Percentiles rank a stretch among this genome's conserved stretches.
Evolutionary conservation across 495 filamentous ascomycete species (phyloP).

Genomic region (Thozetella sp.): DNA sequence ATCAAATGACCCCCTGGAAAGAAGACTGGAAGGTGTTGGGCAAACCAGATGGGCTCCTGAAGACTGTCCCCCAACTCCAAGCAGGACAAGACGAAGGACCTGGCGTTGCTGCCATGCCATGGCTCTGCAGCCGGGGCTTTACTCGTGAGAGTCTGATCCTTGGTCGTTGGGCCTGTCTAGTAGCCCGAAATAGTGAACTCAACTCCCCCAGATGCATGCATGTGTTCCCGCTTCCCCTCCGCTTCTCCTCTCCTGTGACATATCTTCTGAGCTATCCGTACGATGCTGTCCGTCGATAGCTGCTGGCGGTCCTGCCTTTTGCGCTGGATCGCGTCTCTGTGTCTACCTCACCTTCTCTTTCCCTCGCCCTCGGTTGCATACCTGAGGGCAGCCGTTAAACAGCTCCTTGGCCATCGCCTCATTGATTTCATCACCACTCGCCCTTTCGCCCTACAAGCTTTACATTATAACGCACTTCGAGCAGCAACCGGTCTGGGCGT

Average conservation of each 20-base stretch:
- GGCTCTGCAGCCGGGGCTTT: background rate
- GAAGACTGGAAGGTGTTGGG: slow-evolving; percentile 17
- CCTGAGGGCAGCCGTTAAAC: too few species aligned
- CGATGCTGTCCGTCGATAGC: background rate
- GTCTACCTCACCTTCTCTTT: background rate
- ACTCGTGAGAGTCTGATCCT: background rate
- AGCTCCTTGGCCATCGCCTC: background rate
- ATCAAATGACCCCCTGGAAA: slow-evolving; percentile 21
- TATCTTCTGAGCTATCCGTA: background rate
- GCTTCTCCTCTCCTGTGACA: too few species aligned
- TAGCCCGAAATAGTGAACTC: slow-evolving; percentile 1
- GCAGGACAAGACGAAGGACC: slow-evolving; percentile 2
- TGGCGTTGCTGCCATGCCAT: background rate
- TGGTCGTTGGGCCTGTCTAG: background rate
- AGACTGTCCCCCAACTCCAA: background rate
- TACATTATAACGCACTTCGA: slow-evolving; percentile 90
- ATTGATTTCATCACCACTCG: background rate
- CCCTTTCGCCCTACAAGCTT: slow-evolving; percentile 21
- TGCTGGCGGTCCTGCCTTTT: background rate
- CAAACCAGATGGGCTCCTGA: slow-evolving; percentile 4
- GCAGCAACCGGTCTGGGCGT: slow-evolving; percentile 79
- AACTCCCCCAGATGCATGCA: slow-evolving; percentile 2
- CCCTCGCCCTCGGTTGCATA: background rate
- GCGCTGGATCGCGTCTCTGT: background rate
- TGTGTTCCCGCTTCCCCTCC: background rate